Conservation (phyloP, 2,329 filamentous ascomycete genomes). For the Hymenotorrendiella dingleyae region DNA sequence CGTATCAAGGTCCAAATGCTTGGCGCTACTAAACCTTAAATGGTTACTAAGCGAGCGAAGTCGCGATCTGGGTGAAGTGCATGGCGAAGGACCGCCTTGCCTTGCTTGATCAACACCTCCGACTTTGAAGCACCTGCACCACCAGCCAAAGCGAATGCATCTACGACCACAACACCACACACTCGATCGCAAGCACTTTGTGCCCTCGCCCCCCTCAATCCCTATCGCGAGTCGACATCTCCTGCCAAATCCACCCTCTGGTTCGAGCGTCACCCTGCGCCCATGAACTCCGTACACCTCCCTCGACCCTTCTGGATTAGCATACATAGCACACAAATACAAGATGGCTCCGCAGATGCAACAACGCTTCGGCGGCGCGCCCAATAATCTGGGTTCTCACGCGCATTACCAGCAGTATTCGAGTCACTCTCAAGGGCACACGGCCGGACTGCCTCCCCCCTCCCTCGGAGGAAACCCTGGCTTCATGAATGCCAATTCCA, state of each 20-base stretch:
- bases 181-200: not conserved
- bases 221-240: no score
- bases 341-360: constrained; percentile 32
- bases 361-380: constrained; percentile 30
- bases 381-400: constrained; percentile 32
- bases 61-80: not conserved
- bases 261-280: constrained; percentile 25
- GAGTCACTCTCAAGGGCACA: constrained; percentile 40
- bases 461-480: constrained; percentile 61
- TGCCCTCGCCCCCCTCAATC: no score
- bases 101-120: no score
- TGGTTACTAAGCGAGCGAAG: constrained; percentile 1
- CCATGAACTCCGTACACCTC: constrained; percentile 29
- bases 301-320: constrained; percentile 27
- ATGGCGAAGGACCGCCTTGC: no score
- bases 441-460: constrained; percentile 45
- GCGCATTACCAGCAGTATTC: constrained; percentile 35
- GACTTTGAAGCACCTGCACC: no score
- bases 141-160: not conserved
- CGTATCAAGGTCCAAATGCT: constrained; percentile 9
- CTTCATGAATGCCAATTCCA: constrained; percentile 65
- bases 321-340: constrained; percentile 27
- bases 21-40: constrained; percentile 13
- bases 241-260: no score
- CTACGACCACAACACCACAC: not conserved